These are phyloP conservation scores for Nicotiana obtusifolia DNA, from an alignment of 257 asterid species.

Conservation along the genomic window DNA sequence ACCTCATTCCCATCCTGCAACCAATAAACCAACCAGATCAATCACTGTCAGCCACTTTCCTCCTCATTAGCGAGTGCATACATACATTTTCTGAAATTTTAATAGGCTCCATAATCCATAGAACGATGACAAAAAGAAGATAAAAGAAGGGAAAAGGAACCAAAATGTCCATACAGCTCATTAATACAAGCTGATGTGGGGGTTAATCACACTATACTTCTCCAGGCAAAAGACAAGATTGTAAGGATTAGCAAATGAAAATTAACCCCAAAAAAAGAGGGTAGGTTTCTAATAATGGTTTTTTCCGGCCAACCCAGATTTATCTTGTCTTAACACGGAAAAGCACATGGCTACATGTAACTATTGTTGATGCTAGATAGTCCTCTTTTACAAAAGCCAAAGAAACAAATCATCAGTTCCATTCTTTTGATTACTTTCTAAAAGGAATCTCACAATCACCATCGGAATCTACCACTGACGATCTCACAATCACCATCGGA, in stretches of 20 bases:
- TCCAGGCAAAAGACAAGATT: background rate
- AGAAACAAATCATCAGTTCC: background rate
- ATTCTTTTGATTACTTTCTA: background rate
- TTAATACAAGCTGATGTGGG: background rate
- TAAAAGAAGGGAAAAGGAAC: background rate
- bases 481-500: background rate
- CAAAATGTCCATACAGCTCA: background rate
- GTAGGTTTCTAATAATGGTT: background rate
- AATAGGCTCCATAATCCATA: background rate
- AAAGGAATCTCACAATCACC: background rate
- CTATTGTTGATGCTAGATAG: background rate
- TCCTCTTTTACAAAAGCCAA: background rate
- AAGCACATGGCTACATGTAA: background rate
- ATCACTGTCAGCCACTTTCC: background rate
- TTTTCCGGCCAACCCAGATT: background rate
- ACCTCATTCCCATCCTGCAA: conserved; percentile 48
- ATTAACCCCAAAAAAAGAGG: background rate
- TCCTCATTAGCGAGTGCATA: background rate
- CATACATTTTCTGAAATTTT: background rate
- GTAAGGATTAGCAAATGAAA: background rate
- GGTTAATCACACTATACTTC: background rate
- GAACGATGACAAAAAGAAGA: background rate
- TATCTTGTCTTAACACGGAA: background rate
- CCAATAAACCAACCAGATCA: background rate
- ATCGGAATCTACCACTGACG: no score